phyloP scores from a whole-genome alignment of 768 basidiomycete species.

The Serendipita sp. region DNA sequence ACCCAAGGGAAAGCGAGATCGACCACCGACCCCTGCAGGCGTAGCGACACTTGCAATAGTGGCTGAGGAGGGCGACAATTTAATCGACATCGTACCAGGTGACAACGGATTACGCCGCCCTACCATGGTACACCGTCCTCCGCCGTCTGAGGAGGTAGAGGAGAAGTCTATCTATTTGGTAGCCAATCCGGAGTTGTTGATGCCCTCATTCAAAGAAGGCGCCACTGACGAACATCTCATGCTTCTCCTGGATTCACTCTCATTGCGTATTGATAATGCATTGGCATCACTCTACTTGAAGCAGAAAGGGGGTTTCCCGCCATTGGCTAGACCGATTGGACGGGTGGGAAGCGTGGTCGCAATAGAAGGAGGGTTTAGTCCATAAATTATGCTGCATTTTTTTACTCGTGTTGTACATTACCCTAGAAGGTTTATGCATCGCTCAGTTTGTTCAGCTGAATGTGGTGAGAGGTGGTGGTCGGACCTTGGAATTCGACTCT shows the following conservation, averaged over 20 bases:
- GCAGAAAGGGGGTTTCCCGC: slow-evolving; percentile 10
- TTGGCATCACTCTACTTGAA: slow-evolving; percentile 21
- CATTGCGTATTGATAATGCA: slow-evolving; percentile 63
- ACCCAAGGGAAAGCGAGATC: slow-evolving; percentile 28
- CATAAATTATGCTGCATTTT: not conserved
- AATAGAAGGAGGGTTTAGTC: not conserved
- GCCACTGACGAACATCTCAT: slow-evolving; percentile 59
- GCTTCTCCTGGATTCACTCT: slow-evolving; percentile 58
- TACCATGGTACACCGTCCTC: slow-evolving; percentile 16
- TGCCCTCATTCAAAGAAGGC: slow-evolving; percentile 55
- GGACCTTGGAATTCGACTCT: not conserved
- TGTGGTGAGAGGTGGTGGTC: not conserved
- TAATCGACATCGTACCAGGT: not conserved
- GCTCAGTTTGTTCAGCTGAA: not conserved
- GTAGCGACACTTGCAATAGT: not conserved
- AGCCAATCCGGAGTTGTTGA: slow-evolving; percentile 43
- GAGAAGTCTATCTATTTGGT: slow-evolving; percentile 27
- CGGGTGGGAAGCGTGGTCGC: not conserved
- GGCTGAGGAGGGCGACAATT: not conserved
- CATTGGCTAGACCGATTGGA: not conserved
- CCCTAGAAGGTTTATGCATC: not conserved
- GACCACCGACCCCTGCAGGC: not conserved
- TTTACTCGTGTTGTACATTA: not conserved
- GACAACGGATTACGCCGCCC: slow-evolving; percentile 14
- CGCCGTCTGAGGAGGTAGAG: slow-evolving; percentile 10